Evolutionary conservation across 257 asterid genomes (phyloP).

Genomic region (Solanum pinnatisectum): DNA sequence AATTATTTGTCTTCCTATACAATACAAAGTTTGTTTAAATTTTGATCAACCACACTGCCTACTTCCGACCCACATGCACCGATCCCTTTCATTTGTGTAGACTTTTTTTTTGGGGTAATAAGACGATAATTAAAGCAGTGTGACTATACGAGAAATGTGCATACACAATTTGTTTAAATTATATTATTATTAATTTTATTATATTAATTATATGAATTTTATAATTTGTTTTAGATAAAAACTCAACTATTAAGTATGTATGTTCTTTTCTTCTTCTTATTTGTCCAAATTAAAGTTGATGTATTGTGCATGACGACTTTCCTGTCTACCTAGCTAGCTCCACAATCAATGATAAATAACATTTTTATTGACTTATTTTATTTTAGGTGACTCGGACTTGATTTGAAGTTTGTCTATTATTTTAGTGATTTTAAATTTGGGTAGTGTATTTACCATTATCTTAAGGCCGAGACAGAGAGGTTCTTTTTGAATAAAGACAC

Average conservation of each 20-base stretch:
- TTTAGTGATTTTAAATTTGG: not conserved
- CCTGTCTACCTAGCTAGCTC: not conserved
- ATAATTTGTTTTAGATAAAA: too few relatives aligned
- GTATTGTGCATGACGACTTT: not conserved
- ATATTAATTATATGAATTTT: too few relatives aligned
- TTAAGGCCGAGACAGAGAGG: too few relatives aligned
- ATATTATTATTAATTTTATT: too few relatives aligned
- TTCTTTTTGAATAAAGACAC: too few relatives aligned
- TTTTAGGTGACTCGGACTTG: not conserved
- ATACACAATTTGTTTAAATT: too few relatives aligned
- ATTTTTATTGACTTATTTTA: not conserved
- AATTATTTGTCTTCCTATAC: not conserved
- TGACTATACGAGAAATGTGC: not conserved
- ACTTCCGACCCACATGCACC: not conserved
- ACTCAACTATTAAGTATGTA: too few relatives aligned
- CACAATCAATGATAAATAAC: not conserved
- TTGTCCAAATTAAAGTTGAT: too few relatives aligned
- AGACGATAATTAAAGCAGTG: not conserved
- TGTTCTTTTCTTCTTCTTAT: too few relatives aligned
- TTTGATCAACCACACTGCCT: conserved; percentile 47
- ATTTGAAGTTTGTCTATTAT: not conserved
- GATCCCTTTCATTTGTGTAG: not conserved
- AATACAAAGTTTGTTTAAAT: conserved; percentile 14
- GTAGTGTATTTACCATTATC: not conserved
- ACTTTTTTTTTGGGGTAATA: not conserved